phyloP scores from a whole-genome alignment of 169 alveolate species.

The Hammondia hammondi region DNA sequence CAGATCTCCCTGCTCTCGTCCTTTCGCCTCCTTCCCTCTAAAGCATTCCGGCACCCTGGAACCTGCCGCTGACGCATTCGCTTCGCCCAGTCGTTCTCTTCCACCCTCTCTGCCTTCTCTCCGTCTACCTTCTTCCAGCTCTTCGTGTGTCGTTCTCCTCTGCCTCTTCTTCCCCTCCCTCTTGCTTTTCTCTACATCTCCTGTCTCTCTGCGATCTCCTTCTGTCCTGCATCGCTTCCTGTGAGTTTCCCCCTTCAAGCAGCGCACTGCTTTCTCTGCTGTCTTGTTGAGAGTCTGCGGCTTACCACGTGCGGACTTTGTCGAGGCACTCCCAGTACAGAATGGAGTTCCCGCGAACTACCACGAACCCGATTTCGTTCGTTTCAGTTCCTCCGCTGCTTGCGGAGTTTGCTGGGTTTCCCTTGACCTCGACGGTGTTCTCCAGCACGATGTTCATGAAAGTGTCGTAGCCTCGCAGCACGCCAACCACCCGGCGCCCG shows the following conservation, averaged over 20 bases:
- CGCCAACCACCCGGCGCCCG: conserved; percentile 95
- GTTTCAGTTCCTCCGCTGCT: conserved; percentile 72
- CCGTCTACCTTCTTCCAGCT: too few relatives aligned
- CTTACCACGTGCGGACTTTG: conserved; percentile 82
- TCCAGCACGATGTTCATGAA: conserved; percentile 98
- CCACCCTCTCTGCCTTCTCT: too few relatives aligned
- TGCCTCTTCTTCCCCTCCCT: background rate
- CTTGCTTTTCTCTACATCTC: background rate
- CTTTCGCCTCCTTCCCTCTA: background rate
- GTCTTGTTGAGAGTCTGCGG: background rate
- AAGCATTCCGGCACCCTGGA: too few relatives aligned
- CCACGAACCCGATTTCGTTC: conserved; percentile 95
- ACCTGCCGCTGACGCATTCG: too few relatives aligned
- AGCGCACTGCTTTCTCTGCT: background rate
- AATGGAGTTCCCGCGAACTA: conserved; percentile 97
- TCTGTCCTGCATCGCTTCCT: background rate
- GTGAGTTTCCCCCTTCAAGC: background rate
- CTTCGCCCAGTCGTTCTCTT: too few relatives aligned
- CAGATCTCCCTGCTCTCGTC: background rate
- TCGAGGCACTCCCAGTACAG: conserved; percentile 99
- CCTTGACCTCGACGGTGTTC: conserved; percentile 92
- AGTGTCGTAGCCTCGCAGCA: conserved; percentile 97
- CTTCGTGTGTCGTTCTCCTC: too few relatives aligned
- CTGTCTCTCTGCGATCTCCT: background rate
- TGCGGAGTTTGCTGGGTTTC: conserved; percentile 69